Evolutionary conservation across 2,329 filamentous ascomycete species (phyloP).

Genomic region (Orbilia ellipsospora): DNA sequence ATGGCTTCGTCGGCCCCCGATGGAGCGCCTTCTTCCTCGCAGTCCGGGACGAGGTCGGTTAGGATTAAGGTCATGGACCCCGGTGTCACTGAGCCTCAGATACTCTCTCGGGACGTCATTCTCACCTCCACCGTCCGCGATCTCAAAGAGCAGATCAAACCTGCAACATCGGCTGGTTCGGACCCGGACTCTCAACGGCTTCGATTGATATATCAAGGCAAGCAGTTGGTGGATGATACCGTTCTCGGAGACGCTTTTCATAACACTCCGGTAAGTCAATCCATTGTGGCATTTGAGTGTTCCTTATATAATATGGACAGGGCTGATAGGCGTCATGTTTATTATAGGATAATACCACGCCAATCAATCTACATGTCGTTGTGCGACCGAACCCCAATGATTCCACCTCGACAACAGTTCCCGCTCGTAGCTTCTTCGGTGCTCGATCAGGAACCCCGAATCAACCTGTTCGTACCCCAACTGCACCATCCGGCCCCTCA

Average conservation of each 20-base stretch:
- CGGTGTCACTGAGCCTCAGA: slow-evolving; percentile 11
- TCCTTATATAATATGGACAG: neutral
- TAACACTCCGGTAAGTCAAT: slow-evolving; percentile 14
- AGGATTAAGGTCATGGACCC: slow-evolving; percentile 36
- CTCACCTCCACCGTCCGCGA: slow-evolving; percentile 36
- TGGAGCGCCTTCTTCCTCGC: neutral
- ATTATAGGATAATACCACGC: slow-evolving; percentile 5
- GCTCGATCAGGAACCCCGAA: slow-evolving; percentile 6
- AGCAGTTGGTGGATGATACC: slow-evolving; percentile 32
- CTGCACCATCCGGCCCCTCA: slow-evolving; percentile 5
- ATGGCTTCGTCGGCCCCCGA: slow-evolving; percentile 29
- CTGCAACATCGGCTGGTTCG: slow-evolving; percentile 7
- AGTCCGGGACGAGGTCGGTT: neutral
- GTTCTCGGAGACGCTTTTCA: slow-evolving; percentile 26
- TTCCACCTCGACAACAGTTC: neutral
- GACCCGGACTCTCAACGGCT: slow-evolving; percentile 8
- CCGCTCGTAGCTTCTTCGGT: slow-evolving; percentile 26
- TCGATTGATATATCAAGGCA: slow-evolving; percentile 35
- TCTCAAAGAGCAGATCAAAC: slow-evolving; percentile 26
- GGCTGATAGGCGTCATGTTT: neutral
- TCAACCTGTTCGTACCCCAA: neutral
- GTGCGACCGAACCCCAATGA: slow-evolving; percentile 23
- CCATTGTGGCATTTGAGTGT: neutral
- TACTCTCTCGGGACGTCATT: slow-evolving; percentile 3
- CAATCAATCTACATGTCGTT: slow-evolving; percentile 35